Evolutionary conservation across 1,139 yeast genomes (phyloP), one percentile per base, ranked within the genome.

Genomic region (Saccharomyces hybrid): DNA sequence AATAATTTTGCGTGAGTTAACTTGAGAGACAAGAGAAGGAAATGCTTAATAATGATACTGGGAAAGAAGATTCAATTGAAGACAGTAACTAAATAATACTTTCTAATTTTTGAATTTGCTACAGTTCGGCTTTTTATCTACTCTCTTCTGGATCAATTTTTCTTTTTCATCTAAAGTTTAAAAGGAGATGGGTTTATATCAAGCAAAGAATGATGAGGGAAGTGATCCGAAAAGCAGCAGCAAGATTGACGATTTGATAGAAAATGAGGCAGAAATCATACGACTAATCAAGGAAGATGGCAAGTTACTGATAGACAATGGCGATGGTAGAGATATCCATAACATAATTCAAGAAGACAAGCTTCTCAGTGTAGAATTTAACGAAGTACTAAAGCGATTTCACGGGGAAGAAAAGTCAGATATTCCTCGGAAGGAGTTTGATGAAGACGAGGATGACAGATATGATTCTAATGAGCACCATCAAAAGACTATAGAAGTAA

Each of bases 371-470:
- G 29, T 25, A 13, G 53, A 51, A 26, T 51, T 38, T 13, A 42
- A 44, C 6, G 32, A 41, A 20, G 49, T 51, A 23, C 29, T 51
- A 50, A 47, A 48, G 25, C 47, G 48, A 26, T 51, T 51, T 41
- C 49, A 47, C 20, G 53, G 48, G 13, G 34, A 13, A n/a, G 47
- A 46, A 41, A 29, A 29, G 16, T 11, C 44, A 26, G 47, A 41
- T 5, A 26, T 47, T 13, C 29, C 44, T 4, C 2, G 8, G 4
- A 38, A 25, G 16, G 47, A n/a, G 38, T 34, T 25, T n/a, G 68
- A 64, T 9, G 70, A 65, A 49, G 70, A 67, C 51, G 55, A 57
- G 2, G 69, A 66, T 51, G 70, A 67, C 53, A 55, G 57, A 42
- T 64, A 59, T 53, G 64, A 63, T 48, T 58, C 58, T 16, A 62